Conservation (phyloP, 306 rosid species). For the Gastrolobium villosum region DNA sequence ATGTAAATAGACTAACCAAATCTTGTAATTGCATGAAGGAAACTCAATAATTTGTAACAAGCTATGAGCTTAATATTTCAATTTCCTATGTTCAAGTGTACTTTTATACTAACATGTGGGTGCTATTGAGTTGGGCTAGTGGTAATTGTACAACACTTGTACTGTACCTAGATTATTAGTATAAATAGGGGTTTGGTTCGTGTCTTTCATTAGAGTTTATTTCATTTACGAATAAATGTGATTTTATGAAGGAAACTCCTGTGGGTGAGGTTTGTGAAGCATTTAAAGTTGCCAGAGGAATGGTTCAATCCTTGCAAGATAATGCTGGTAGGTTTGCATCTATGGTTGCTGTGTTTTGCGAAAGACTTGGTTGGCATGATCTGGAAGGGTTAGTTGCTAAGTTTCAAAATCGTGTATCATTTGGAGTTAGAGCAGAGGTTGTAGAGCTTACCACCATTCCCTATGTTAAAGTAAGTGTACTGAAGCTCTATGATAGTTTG, state of each 20-base stretch:
- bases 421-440: conserved; percentile 95
- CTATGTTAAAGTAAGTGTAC: conserved; percentile 70
- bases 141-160: neutral
- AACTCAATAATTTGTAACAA: neutral
- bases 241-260: conserved; percentile 79
- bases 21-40: neutral
- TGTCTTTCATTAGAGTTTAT: conserved; percentile 23
- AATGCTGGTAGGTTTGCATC: conserved; percentile 99
- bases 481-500: conserved; percentile 33
- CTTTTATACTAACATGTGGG: neutral
- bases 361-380: conserved; percentile 98
- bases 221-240: conserved; percentile 21
- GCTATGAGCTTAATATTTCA: neutral
- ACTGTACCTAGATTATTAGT: neutral
- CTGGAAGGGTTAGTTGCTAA: conserved; percentile 89
- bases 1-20: neutral
- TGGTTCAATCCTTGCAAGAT: conserved; percentile 97
- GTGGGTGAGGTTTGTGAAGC: conserved; percentile 90
- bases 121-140: conserved; percentile 17
- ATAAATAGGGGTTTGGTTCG: conserved; percentile 9
- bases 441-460: conserved; percentile 97
- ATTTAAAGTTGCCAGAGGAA: conserved; percentile 95
- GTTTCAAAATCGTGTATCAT: conserved; percentile 96
- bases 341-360: conserved; percentile 94
- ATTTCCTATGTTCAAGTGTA: neutral